A percentile compares a stretch with the other conserved stretches of the same genome.
Conservation (phyloP, 2,329 filamentous ascomycete genomes). For the Microdochium bolleyi region DNA sequence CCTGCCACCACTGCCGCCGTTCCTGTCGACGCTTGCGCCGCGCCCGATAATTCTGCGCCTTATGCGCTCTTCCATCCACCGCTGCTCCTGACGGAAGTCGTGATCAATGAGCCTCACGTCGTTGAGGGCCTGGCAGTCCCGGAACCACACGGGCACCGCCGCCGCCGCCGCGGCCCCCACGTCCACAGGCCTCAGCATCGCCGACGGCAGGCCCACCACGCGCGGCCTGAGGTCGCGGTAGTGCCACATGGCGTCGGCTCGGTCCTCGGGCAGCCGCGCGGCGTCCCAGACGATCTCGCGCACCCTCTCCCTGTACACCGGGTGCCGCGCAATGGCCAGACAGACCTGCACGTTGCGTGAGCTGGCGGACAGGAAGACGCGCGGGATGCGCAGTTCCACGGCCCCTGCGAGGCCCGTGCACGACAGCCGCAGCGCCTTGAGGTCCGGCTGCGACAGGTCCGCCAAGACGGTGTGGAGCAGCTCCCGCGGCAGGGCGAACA, state of each 20-base stretch:
- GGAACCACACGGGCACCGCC: too few relatives aligned
- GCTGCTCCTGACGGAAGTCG: too few relatives aligned
- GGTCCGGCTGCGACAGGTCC: constrained; percentile 7
- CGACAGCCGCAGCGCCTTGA: constrained; percentile 18
- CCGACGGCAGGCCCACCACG: background rate
- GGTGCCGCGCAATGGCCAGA: constrained; percentile 24
- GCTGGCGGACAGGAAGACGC: constrained; percentile 31
- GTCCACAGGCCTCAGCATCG: too few relatives aligned
- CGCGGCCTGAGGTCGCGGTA: background rate
- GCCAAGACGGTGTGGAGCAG: too few relatives aligned
- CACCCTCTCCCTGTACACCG: constrained; percentile 18
- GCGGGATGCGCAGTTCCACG: constrained; percentile 16
- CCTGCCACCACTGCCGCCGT: too few relatives aligned
- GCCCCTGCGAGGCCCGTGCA: constrained; percentile 7
- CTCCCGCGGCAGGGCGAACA: too few relatives aligned
- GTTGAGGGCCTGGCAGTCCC: too few relatives aligned
- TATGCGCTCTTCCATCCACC: too few relatives aligned
- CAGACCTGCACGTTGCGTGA: constrained; percentile 27
- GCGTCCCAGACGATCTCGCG: constrained; percentile 32
- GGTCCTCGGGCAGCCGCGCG: constrained; percentile 2
- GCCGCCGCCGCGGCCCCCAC: too few relatives aligned
- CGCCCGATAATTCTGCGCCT: too few relatives aligned
- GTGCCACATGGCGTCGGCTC: background rate
- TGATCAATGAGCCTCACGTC: too few relatives aligned
- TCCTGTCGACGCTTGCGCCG: too few relatives aligned